Evolutionary conservation across 345 rosid genomes (phyloP).

Genomic region (Populus alba): DNA sequence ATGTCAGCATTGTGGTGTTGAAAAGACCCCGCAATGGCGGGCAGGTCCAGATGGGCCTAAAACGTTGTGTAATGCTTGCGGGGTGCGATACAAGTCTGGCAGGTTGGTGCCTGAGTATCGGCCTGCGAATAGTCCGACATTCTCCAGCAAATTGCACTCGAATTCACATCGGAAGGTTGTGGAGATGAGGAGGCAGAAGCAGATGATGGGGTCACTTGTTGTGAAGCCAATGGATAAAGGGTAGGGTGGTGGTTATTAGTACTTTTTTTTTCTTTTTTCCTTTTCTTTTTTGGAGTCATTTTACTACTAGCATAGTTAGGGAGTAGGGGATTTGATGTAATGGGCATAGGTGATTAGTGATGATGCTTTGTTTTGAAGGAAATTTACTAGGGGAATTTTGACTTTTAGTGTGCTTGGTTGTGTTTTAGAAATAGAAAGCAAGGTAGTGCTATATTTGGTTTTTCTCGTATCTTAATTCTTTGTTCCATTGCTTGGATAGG

Average conservation of each 20-base stretch:
- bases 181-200: slow-evolving; percentile 72
- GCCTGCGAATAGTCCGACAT: slow-evolving; percentile 77
- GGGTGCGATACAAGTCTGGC: slow-evolving; percentile 83
- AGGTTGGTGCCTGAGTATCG: slow-evolving; percentile 80
- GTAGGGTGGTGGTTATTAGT: slow-evolving; percentile 8
- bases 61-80: slow-evolving; percentile 85
- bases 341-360: slow-evolving; percentile 14
- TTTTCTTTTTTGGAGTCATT: not conserved
- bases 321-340: slow-evolving; percentile 27
- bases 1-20: slow-evolving; percentile 79
- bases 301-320: slow-evolving; percentile 35
- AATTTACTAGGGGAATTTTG: slow-evolving; percentile 31
- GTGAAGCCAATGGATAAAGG: slow-evolving; percentile 50
- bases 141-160: slow-evolving; percentile 57
- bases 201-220: slow-evolving; percentile 21
- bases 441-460: slow-evolving; percentile 9
- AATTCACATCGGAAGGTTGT: slow-evolving; percentile 78
- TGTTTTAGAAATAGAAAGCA: slow-evolving; percentile 12
- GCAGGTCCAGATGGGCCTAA: slow-evolving; percentile 79
- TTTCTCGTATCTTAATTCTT: slow-evolving; percentile 13
- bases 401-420: slow-evolving; percentile 28
- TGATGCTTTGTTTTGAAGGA: slow-evolving; percentile 21
- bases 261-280: not conserved
- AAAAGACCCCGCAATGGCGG: slow-evolving; percentile 91
- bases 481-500: slow-evolving; percentile 11